Conservation (phyloP, 805 yeast species). For the Kodamaea laetipori region DNA sequence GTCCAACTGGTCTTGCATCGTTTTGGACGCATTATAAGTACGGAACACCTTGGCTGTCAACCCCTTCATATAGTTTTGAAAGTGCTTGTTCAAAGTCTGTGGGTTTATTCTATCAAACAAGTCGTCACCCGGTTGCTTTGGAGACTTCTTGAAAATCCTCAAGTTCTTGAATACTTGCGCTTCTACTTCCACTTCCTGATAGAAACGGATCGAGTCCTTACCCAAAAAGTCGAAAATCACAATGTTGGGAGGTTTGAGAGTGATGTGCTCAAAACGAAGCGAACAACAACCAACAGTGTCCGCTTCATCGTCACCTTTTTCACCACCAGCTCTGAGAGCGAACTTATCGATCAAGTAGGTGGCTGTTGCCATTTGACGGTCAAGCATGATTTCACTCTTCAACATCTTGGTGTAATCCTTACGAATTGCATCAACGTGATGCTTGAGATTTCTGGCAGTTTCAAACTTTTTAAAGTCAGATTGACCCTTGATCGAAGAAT, state of each 20-base stretch:
- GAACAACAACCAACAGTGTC: conserved; percentile 99
- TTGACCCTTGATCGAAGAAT: conserved; percentile 86
- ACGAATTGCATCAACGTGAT: conserved; percentile 72
- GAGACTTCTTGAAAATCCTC: conserved; percentile 81
- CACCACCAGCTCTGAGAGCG: conserved; percentile 98
- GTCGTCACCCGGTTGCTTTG: conserved; percentile 90
- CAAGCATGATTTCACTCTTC: conserved; percentile 75
- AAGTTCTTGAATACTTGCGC: conserved; percentile 89
- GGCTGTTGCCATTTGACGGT: conserved; percentile 91
- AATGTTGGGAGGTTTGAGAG: conserved; percentile 78
- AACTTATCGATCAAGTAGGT: conserved; percentile 88
- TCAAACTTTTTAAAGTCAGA: conserved; percentile 91
- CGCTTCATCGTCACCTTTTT: conserved; percentile 95
- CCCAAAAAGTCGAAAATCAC: conserved; percentile 93
- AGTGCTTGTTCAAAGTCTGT: conserved; percentile 74
- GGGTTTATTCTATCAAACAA: conserved; percentile 91
- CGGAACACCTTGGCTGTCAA: conserved; percentile 96
- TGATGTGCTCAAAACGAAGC: conserved; percentile 83
- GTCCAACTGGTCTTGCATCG: conserved; percentile 94
- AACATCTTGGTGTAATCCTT: conserved; percentile 69
- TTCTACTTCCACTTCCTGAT: conserved; percentile 91
- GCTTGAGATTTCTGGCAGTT: conserved; percentile 82
- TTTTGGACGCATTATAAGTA: conserved; percentile 93
- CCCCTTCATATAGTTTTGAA: conserved; percentile 89
- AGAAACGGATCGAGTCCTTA: conserved; percentile 89